phyloP scores from a whole-genome alignment of 176 grass and related monocot genomes.

The Ensete ventricosum region DNA sequence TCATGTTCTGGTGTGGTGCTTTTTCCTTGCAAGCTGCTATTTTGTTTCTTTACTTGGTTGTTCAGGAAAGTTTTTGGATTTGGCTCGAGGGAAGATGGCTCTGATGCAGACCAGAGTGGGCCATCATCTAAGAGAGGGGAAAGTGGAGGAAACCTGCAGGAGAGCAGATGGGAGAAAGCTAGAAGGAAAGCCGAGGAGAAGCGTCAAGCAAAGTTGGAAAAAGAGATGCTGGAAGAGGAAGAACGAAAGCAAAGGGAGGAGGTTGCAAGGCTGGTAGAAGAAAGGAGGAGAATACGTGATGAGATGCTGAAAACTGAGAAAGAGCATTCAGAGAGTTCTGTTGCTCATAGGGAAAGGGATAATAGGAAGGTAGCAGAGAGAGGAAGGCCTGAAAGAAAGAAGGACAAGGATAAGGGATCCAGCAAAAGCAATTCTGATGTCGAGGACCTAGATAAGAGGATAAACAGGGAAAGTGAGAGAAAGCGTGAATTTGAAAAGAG shows the following conservation, averaged over 20 bases:
- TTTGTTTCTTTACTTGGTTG: constrained; percentile 38
- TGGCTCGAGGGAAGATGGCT: constrained; percentile 24
- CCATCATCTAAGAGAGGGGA: constrained; percentile 40
- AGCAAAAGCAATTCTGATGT: constrained; percentile 91
- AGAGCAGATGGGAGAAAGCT: constrained; percentile 66
- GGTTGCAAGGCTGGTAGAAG: constrained; percentile 76
- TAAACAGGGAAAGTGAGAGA: constrained; percentile 10
- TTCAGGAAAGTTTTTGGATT: constrained; percentile 52
- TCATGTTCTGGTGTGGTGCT: constrained; percentile 26
- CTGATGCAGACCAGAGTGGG: constrained; percentile 29
- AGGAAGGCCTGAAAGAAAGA: constrained; percentile 56
- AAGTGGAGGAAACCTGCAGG: constrained; percentile 48
- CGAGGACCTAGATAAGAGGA: constrained; percentile 32
- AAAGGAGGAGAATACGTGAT: constrained; percentile 72
- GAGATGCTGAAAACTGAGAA: constrained; percentile 68
- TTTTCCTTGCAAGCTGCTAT: constrained; percentile 40
- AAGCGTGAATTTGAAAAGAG: constrained; percentile 17
- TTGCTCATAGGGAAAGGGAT: constrained; percentile 64
- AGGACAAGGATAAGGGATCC: constrained; percentile 68
- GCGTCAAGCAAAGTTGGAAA: constrained; percentile 71
- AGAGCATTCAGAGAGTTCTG: constrained; percentile 51
- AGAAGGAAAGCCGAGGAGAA: constrained; percentile 93
- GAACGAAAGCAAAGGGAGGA: constrained; percentile 94
- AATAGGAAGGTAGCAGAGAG: constrained; percentile 49
- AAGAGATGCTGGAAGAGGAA: constrained; percentile 89